phyloP scores from a whole-genome alignment of 768 basidiomycete species.

The Collybiopsis confluens region DNA sequence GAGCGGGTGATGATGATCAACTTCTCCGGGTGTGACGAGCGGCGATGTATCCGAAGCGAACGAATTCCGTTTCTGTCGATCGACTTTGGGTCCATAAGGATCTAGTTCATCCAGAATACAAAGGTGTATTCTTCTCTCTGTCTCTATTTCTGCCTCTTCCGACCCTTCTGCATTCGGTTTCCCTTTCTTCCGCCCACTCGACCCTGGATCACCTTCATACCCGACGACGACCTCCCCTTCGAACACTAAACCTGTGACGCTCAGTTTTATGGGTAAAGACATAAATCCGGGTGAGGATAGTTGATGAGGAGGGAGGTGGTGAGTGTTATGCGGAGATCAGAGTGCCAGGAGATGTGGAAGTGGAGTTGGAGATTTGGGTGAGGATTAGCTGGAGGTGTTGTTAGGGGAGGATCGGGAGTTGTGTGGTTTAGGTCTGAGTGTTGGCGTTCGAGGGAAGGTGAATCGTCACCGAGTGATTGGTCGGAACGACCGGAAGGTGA shows the following conservation, averaged over 20 bases:
- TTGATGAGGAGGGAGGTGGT: constrained; percentile 94
- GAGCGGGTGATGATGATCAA: constrained; percentile 19
- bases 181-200: too few species aligned
- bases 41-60: not conserved
- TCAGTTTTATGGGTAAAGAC: constrained; percentile 92
- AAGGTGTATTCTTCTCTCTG: constrained; percentile 61
- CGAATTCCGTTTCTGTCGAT: constrained; percentile 45
- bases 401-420: constrained; percentile 7
- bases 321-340: constrained; percentile 83
- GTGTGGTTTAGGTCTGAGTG: constrained; percentile 8
- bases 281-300: constrained; percentile 97
- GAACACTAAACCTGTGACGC: constrained; percentile 86
- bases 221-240: constrained; percentile 86
- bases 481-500: not conserved
- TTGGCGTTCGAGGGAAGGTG: constrained; percentile 5
- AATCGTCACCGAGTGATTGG: not conserved
- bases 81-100: constrained; percentile 72
- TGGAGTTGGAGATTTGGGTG: constrained; percentile 85
- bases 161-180: too few species aligned
- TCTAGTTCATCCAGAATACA: constrained; percentile 87
- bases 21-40: constrained; percentile 3
- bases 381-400: constrained; percentile 22
- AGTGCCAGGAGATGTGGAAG: constrained; percentile 79
- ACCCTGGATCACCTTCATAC: constrained; percentile 74
- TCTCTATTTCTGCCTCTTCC: too few species aligned